Conservation (phyloP, 257 asterid species). For the Solanum stenotomum region DNA sequence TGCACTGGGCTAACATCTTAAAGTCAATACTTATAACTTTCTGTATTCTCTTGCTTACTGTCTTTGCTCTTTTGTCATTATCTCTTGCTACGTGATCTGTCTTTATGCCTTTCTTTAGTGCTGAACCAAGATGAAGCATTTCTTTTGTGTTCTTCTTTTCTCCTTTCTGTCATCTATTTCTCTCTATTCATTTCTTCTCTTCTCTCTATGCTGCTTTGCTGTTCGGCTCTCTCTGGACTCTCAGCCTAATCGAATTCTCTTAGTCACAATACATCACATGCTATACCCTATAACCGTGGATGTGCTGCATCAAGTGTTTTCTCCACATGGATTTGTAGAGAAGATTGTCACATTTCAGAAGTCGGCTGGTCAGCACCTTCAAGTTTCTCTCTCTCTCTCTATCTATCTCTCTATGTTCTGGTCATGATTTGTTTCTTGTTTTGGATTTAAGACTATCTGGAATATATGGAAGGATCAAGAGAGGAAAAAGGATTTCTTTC, state of each 20-base stretch:
- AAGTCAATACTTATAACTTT: not conserved
- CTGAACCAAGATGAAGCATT: not conserved
- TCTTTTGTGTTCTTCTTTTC: slow-evolving; percentile 25
- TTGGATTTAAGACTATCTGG: not conserved
- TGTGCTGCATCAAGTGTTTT: slow-evolving; percentile 99
- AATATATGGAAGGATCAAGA: not conserved
- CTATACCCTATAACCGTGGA: slow-evolving; percentile 99
- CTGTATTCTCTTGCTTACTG: not conserved
- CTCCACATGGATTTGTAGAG: slow-evolving; percentile 99
- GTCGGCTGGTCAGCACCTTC: slow-evolving; percentile 99
- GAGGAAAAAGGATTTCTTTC: not conserved
- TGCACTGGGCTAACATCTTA: not conserved
- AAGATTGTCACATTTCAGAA: slow-evolving; percentile 99
- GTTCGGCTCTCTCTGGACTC: slow-evolving; percentile 66
- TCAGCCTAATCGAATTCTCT: slow-evolving; percentile 99
- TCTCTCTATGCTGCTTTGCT: slow-evolving; percentile 82
- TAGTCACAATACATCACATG: slow-evolving; percentile 99
- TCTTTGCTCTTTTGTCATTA: not conserved
- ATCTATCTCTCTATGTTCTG: slow-evolving; percentile 25
- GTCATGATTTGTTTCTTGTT: slow-evolving; percentile 24
- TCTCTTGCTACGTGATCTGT: not conserved
- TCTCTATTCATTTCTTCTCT: slow-evolving; percentile 78
- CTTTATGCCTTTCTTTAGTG: not conserved
- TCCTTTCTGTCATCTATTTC: slow-evolving; percentile 41
- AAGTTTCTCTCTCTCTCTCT: slow-evolving; percentile 32